Evolutionary conservation across 257 asterid genomes (phyloP).

Genomic region (Thymus mandschuricus): DNA sequence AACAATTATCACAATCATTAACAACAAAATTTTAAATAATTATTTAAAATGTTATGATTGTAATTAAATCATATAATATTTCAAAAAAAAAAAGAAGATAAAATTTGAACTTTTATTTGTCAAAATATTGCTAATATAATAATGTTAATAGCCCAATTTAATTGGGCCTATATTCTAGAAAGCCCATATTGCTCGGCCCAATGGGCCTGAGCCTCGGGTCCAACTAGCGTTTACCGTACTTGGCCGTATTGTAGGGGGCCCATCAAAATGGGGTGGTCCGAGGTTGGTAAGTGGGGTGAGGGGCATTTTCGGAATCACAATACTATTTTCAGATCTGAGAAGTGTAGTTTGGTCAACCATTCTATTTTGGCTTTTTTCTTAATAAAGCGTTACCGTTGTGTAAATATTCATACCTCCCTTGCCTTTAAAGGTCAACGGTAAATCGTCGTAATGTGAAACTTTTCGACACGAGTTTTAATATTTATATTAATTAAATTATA

Average conservation of each 20-base stretch:
- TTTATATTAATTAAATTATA: too few relatives aligned
- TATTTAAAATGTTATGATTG: too few relatives aligned
- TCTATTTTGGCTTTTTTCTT: not conserved
- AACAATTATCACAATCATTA: not conserved
- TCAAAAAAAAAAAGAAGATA: too few relatives aligned
- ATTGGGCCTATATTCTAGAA: too few relatives aligned
- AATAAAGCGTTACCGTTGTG: not conserved
- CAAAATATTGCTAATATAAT: too few relatives aligned
- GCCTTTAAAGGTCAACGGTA: constrained; percentile 22
- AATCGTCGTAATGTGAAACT: not conserved
- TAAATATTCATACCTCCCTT: not conserved
- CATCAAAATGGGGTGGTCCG: not conserved
- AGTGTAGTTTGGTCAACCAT: constrained; percentile 2
- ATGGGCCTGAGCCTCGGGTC: too few relatives aligned
- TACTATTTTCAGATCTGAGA: not conserved
- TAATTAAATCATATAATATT: too few relatives aligned
- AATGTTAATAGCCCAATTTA: too few relatives aligned
- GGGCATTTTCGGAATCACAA: not conserved
- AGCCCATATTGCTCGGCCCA: too few relatives aligned
- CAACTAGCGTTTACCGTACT: too few relatives aligned
- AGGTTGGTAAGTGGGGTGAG: not conserved
- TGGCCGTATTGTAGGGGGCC: not conserved
- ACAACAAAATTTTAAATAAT: not conserved
- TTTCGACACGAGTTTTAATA: too few relatives aligned
- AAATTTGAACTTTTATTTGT: too few relatives aligned